These are phyloP conservation scores for Zymoseptoria brevis DNA, from an alignment of 2,329 filamentous ascomycete species.

Conservation along the genomic window DNA sequence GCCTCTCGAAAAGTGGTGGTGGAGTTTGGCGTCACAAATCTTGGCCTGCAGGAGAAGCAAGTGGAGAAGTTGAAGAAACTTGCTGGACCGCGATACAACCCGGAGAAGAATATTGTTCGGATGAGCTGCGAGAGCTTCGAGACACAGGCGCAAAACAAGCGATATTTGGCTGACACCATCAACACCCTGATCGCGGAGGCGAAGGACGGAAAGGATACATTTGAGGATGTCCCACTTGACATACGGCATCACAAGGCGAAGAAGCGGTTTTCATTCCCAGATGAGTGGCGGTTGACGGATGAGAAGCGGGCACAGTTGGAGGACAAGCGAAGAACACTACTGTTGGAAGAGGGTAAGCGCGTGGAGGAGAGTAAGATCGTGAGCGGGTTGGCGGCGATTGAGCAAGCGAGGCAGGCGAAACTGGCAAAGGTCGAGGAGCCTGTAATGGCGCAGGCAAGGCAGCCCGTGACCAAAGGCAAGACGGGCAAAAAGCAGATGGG, in stretches of 20 bases:
- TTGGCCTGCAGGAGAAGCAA: conserved; percentile 57
- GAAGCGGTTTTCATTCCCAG: conserved; percentile 63
- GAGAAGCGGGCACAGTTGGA: conserved; percentile 59
- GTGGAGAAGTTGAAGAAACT: conserved; percentile 79
- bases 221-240: conserved; percentile 83
- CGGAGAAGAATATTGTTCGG: conserved; percentile 68
- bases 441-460: conserved; percentile 26
- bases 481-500: conserved; percentile 25
- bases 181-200: conserved; percentile 65
- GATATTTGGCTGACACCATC: conserved; percentile 77
- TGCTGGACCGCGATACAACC: conserved; percentile 78
- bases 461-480: conserved; percentile 23
- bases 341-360: conserved; percentile 49
- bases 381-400: conserved; percentile 23
- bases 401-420: conserved; percentile 20
- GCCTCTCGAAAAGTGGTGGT: conserved; percentile 90
- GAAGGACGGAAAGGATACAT: conserved; percentile 66
- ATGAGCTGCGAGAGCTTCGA: conserved; percentile 82
- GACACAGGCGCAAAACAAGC: conserved; percentile 91
- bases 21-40: conserved; percentile 70
- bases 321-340: conserved; percentile 47
- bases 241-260: conserved; percentile 73
- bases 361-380: conserved; percentile 41
- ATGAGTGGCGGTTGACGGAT: conserved; percentile 71
- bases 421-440: conserved; percentile 22